Evolutionary conservation across 192 early-diverging fungal genomes (phyloP).

Genomic region (Coemansia sp.): DNA sequence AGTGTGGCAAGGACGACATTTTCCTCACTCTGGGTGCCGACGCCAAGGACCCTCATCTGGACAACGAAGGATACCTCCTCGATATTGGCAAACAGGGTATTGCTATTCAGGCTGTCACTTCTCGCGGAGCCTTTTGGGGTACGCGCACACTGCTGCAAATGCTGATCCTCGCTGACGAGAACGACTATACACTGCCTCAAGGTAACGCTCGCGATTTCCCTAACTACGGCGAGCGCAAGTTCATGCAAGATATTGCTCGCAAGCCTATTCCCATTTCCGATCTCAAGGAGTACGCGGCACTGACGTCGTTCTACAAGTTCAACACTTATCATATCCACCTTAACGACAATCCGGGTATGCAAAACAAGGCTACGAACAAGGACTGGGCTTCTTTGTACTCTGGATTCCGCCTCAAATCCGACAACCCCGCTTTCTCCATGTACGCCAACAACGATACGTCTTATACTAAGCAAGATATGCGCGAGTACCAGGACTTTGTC

Average conservation of each 20-base stretch:
- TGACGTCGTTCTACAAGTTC: constrained; percentile 57
- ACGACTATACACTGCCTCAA: constrained; percentile 37
- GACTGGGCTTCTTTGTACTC: constrained; percentile 47
- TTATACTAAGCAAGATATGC: constrained; percentile 54
- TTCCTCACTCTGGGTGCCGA: constrained; percentile 51
- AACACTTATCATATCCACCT: constrained; percentile 56
- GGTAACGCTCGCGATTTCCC: constrained; percentile 53
- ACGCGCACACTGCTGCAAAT: constrained; percentile 55
- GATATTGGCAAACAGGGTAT: constrained; percentile 45
- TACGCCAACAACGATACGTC: constrained; percentile 46
- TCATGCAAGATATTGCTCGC: constrained; percentile 54
- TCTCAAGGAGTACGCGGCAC: constrained; percentile 45
- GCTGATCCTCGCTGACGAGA: constrained; percentile 49
- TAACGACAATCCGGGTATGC: constrained; percentile 52
- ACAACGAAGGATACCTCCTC: constrained; percentile 44
- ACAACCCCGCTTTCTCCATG: constrained; percentile 44
- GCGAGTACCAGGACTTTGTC: constrained; percentile 50
- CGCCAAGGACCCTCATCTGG: constrained; percentile 26
- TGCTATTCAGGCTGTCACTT: constrained; percentile 37
- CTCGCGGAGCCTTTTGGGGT: constrained; percentile 54
- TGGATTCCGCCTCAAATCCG: constrained; percentile 54
- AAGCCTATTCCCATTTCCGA: constrained; percentile 54
- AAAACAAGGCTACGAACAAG: constrained; percentile 29
- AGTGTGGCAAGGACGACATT: constrained; percentile 28
- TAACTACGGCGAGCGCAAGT: constrained; percentile 52